These are phyloP conservation scores for Colletotrichum sp. DNA, from an alignment of 2,329 filamentous ascomycete genomes.

Conservation along the genomic window DNA sequence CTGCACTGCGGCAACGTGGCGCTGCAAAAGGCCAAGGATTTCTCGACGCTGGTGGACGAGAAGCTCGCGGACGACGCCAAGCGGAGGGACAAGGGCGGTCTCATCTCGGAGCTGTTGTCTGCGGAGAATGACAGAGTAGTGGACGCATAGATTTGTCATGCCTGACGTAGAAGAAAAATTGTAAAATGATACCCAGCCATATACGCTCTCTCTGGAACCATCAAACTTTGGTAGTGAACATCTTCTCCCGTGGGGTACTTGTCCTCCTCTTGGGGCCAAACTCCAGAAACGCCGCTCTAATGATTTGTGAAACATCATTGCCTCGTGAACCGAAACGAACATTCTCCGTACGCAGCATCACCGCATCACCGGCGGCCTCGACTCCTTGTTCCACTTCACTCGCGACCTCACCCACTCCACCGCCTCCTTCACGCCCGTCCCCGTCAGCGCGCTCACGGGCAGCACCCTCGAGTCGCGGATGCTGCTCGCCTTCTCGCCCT, in stretches of 20 bases:
- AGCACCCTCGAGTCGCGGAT: conserved; percentile 91
- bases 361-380: conserved; percentile 89
- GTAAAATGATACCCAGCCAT: conserved; percentile 22
- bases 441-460: conserved; percentile 89
- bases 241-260: not conserved
- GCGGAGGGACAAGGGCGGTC: conserved; percentile 77
- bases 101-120: conserved; percentile 75
- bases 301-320: conserved; percentile 7
- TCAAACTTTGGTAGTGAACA: not conserved
- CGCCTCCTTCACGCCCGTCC: conserved; percentile 86
- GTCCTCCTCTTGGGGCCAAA: not conserved
- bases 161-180: not conserved
- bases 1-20: conserved; percentile 79
- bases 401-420: conserved; percentile 95
- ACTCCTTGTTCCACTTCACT: conserved; percentile 97
- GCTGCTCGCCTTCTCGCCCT: conserved; percentile 85
- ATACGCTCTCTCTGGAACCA: not conserved
- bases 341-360: conserved; percentile 45
- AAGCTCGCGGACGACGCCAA: conserved; percentile 80
- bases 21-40: conserved; percentile 78
- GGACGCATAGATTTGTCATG: conserved; percentile 41
- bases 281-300: conserved; percentile 18
- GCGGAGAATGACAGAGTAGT: conserved; percentile 78
- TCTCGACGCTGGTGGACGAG: conserved; percentile 75
- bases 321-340: not conserved